A percentile compares a stretch with the other conserved stretches of the same genome.
Evolutionary conservation across 2,329 filamentous ascomycete genomes (phyloP).

Genomic region (Pseudopithomyces chartarum): DNA sequence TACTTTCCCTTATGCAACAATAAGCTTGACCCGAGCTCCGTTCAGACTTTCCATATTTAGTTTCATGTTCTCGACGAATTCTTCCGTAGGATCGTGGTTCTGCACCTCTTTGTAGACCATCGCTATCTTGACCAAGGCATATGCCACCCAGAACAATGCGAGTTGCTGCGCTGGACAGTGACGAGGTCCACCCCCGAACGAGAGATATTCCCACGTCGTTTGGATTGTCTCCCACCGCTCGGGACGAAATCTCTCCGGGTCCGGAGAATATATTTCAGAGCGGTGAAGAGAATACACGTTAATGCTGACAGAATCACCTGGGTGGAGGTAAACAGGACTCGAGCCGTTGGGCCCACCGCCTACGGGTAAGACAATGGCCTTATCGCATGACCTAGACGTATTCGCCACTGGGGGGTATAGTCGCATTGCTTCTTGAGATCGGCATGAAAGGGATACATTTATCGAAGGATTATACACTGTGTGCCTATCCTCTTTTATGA

Average conservation of each 20-base stretch:
- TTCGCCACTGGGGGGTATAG: not conserved
- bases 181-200: slow-evolving; percentile 13
- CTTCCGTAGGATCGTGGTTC: slow-evolving; percentile 16
- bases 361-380: slow-evolving; percentile 25
- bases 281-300: slow-evolving; percentile 6
- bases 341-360: slow-evolving; percentile 28
- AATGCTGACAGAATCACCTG: slow-evolving; percentile 18
- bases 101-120: slow-evolving; percentile 12
- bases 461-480: not conserved
- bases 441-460: slow-evolving; percentile 49
- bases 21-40: slow-evolving; percentile 10
- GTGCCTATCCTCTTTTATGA: slow-evolving; percentile 14
- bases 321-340: slow-evolving; percentile 25
- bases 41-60: slow-evolving; percentile 21
- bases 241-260: slow-evolving; percentile 51
- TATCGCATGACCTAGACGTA: slow-evolving; percentile 3
- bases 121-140: slow-evolving; percentile 9
- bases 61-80: slow-evolving; percentile 17
- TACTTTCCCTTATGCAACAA: not conserved
- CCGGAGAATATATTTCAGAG: slow-evolving; percentile 19
- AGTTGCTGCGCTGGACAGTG: slow-evolving; percentile 13
- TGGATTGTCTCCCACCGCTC: slow-evolving; percentile 26
- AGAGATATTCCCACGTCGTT: slow-evolving; percentile 16
- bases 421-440: slow-evolving; percentile 21
- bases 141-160: slow-evolving; percentile 8